A percentile compares a stretch with the other conserved stretches of the same genome.
These are phyloP conservation scores for Sarocladium oryzae DNA, from an alignment of 2,329 filamentous ascomycete species.

Conservation along the genomic window DNA sequence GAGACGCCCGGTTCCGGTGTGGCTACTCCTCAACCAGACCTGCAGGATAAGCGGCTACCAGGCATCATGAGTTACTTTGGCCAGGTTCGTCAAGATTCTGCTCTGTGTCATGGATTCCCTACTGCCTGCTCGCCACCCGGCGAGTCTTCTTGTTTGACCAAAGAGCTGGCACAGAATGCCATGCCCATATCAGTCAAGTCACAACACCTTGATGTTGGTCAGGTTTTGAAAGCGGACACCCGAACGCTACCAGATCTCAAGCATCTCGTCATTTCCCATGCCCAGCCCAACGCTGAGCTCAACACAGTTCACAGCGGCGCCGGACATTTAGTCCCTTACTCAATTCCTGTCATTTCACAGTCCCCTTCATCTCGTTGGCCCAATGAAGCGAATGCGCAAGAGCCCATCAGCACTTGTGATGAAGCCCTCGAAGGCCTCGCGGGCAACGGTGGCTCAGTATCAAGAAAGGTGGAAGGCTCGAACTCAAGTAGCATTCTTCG, in stretches of 20 bases:
- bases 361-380: conserved; percentile 31
- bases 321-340: conserved; percentile 30
- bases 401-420: background rate
- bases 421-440: conserved; percentile 1
- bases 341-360: conserved; percentile 51
- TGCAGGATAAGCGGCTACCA: conserved; percentile 88
- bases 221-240: background rate
- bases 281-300: background rate
- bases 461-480: background rate
- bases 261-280: conserved; percentile 8
- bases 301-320: background rate
- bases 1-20: conserved; percentile 85
- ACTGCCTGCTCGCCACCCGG: conserved; percentile 22
- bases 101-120: conserved; percentile 35
- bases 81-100: conserved; percentile 93
- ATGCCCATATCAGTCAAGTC: background rate
- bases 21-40: conserved; percentile 88
- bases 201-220: background rate
- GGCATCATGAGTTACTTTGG: conserved; percentile 97
- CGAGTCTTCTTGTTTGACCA: background rate
- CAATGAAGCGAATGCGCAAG: background rate
- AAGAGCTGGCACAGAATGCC: background rate
- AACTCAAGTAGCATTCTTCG: background rate
- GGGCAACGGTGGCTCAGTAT: background rate
- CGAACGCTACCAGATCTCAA: conserved; percentile 3